These are phyloP conservation scores for Trichophyton benhamiae DNA, from an alignment of 2,329 filamentous ascomycete species.

Conservation along the genomic window DNA sequence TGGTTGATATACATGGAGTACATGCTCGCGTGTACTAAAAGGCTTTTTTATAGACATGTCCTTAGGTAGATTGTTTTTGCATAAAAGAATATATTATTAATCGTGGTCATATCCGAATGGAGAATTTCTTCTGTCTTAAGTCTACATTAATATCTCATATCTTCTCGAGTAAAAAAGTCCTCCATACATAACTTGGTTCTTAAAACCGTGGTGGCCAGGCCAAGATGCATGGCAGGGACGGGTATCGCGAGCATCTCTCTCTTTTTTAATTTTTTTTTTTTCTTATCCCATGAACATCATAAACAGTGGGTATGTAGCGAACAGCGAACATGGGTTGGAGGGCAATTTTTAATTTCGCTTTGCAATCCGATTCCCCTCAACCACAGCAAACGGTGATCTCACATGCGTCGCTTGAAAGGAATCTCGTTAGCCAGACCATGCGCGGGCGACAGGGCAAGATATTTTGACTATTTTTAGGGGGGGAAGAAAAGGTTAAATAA, in stretches of 20 bases:
- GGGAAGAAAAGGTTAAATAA: neutral
- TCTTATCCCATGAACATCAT: neutral
- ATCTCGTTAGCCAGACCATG: constrained; percentile 1
- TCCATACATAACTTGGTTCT: too few relatives aligned
- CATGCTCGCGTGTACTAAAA: neutral
- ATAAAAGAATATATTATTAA: neutral
- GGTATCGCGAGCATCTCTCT: neutral
- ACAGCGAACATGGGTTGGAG: neutral
- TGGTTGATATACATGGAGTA: neutral
- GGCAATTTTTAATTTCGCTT: neutral
- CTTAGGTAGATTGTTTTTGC: neutral
- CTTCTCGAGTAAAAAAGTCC: neutral
- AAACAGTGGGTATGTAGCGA: neutral
- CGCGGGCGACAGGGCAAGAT: too few relatives aligned
- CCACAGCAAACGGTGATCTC: constrained; percentile 11
- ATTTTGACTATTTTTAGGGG: too few relatives aligned
- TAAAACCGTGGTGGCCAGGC: neutral
- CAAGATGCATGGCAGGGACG: neutral
- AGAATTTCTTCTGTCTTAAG: too few relatives aligned
- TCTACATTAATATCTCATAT: neutral
- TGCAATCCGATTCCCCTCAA: neutral
- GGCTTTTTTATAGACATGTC: neutral
- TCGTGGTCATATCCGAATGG: neutral
- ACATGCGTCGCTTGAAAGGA: constrained; percentile 8
- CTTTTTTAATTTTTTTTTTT: too few relatives aligned